Evolutionary conservation across 345 rosid species (phyloP).

Genomic region (Ailanthus altissimus): DNA sequence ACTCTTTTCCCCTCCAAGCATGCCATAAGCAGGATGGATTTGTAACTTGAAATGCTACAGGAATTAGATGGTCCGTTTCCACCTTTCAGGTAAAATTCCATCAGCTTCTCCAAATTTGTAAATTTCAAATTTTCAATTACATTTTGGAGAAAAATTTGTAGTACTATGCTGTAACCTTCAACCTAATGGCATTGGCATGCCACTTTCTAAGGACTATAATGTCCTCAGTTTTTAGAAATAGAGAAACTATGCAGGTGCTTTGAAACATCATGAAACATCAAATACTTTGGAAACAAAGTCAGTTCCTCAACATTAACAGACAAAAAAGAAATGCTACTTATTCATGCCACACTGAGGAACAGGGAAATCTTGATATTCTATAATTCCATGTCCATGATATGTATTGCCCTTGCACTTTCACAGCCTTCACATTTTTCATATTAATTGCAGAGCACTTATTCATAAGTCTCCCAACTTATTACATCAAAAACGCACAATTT

Average conservation of each 20-base stretch:
- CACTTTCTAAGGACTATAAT: not conserved
- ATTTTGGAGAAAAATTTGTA: not conserved
- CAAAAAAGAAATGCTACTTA: not conserved
- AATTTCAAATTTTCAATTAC: not conserved
- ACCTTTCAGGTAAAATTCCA: constrained; percentile 1
- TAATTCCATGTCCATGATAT: not conserved
- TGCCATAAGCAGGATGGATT: not conserved
- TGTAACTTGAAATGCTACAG: not conserved
- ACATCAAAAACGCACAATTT: not conserved
- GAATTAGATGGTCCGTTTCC: not conserved
- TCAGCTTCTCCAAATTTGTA: not conserved
- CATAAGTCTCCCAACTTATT: not conserved
- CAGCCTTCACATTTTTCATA: not conserved
- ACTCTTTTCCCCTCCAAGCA: not conserved
- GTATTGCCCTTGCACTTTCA: not conserved
- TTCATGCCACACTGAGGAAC: not conserved
- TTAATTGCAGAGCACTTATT: not conserved
- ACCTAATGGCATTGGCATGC: not conserved
- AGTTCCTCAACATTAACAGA: not conserved
- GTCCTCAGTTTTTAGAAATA: not conserved
- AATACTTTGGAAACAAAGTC: not conserved
- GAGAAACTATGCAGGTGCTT: not conserved
- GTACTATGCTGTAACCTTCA: not conserved
- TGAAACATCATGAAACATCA: not conserved
- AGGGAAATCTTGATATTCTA: not conserved